Evolutionary conservation across 1,139 yeast species (phyloP).

Genomic region (Magnusiomyces ingens): DNA sequence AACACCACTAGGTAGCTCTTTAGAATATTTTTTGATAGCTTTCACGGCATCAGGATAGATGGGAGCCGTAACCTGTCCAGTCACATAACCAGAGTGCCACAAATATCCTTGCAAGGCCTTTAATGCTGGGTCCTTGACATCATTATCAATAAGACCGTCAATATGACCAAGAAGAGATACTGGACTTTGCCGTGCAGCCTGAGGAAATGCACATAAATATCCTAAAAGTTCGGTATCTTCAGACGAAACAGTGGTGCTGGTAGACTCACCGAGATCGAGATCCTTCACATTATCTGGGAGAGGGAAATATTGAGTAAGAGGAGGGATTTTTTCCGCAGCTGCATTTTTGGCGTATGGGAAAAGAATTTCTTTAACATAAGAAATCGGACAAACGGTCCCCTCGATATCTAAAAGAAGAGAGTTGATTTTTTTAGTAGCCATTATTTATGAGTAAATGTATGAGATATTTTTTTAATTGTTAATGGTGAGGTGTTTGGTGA

Average conservation of each 20-base stretch:
- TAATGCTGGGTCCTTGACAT: conserved; percentile 70
- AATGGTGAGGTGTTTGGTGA: no score
- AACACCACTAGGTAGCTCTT: conserved; percentile 27
- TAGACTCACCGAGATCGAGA: not conserved
- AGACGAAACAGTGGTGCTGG: not conserved
- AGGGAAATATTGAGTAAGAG: conserved; percentile 9
- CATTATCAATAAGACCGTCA: conserved; percentile 49
- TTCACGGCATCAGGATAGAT: conserved; percentile 65
- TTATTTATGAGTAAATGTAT: no score
- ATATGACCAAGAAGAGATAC: conserved; percentile 42
- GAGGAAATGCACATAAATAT: conserved; percentile 44
- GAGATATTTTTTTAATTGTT: no score
- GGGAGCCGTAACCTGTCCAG: conserved; percentile 73
- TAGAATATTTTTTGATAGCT: conserved; percentile 41
- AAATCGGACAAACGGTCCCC: conserved; percentile 87
- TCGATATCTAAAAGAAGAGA: conserved; percentile 66
- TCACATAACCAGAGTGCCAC: conserved; percentile 74
- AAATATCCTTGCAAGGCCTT: conserved; percentile 77
- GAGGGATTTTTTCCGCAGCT: conserved; percentile 19
- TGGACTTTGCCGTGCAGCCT: conserved; percentile 27
- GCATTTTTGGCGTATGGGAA: conserved; percentile 37
- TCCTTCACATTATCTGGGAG: conserved; percentile 5
- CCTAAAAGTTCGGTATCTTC: conserved; percentile 11
- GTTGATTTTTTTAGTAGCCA: conserved; percentile 8
- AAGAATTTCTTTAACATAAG: conserved; percentile 71